These are phyloP conservation scores for Rubus parviflorus DNA, from an alignment of 306 rosid species.

Conservation along the genomic window DNA sequence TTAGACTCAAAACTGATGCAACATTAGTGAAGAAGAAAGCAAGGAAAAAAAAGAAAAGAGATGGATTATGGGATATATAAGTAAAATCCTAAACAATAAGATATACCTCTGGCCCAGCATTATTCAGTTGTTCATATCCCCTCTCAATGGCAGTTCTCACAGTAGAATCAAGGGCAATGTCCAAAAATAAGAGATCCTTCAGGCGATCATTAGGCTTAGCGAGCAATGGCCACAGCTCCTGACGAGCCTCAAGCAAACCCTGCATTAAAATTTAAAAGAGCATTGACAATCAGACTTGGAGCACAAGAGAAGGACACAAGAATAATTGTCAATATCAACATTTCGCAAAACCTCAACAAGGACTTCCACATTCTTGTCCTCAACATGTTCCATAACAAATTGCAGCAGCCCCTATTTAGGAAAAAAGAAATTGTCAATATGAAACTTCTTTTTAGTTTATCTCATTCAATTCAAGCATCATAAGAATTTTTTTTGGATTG, in stretches of 20 bases:
- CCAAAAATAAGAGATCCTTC: constrained; percentile 92
- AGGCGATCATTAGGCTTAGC: constrained; percentile 69
- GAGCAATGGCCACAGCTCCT: constrained; percentile 71
- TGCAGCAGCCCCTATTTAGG: constrained; percentile 57
- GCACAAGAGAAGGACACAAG: constrained; percentile 12
- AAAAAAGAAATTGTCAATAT: constrained; percentile 18
- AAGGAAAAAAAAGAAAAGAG: background rate
- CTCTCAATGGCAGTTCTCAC: constrained; percentile 95
- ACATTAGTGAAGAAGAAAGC: constrained; percentile 10
- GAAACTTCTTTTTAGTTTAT: constrained; percentile 19
- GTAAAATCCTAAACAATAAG: constrained; percentile 20
- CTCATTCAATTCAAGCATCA: background rate
- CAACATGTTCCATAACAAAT: constrained; percentile 75
- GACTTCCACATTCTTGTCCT: constrained; percentile 68
- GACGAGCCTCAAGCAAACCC: constrained; percentile 97
- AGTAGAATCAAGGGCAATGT: constrained; percentile 93
- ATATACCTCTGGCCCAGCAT: constrained; percentile 80
- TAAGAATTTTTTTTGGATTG: background rate
- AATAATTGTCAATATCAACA: constrained; percentile 17
- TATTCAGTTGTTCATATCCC: constrained; percentile 75
- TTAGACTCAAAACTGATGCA: background rate
- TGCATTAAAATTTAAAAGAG: constrained; percentile 34
- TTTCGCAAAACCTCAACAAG: constrained; percentile 73
- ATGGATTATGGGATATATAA: background rate
- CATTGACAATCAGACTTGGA: constrained; percentile 19